Evolutionary conservation across 305 asterid genomes (phyloP), one percentile per base, ranked within the genome.

Genomic region (Rubia tinctorum): DNA sequence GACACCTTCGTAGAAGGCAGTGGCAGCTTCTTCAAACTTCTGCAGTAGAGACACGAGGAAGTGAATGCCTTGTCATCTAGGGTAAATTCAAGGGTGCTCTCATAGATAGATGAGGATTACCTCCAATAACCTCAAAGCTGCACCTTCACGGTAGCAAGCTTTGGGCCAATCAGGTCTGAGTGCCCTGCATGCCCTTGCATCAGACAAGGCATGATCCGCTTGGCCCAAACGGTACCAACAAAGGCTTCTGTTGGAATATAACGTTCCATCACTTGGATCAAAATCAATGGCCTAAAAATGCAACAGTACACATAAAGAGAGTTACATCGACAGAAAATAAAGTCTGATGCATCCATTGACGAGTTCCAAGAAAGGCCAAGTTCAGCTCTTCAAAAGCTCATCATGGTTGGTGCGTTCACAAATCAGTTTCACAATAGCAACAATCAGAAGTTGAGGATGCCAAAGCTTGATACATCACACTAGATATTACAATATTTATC

Each of bases 141-240:
- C 98, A 61, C 99, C 99, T 83, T 90, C 98, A 60, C 99, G 95
- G 72, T 89, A 95, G 86, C 89, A 92, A 74, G 96, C 97, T 78
- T 95, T 95, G 10, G 98, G 80, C 99, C 99, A 95, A 85, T 95
- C 97, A 5, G 99, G 98, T 81, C 87, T 87, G 25, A 92, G 89
- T 84, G 84, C 91, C 78, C 89, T 87, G 74, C 96, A 88, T 61
- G 87, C 87, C 83, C 83, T 86, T 2, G 96, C 99, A 86, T 95
- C 99, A 71, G 86, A 79, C 76, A 95, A 87, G 42, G 99, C 97
- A 39, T 73, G 91, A 18, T 90, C 96, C 59, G 98, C 93, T 84
- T 95, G 98, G 66, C 99, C 99, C 63, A 89, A 69, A 37, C 96
- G 96, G 45, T 89, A 60, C 98, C 98, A 92, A 79, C 96, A 88